These are phyloP conservation scores for Ambispora gerdemannii DNA, from an alignment of 192 early-diverging fungal genomes.

Conservation along the genomic window DNA sequence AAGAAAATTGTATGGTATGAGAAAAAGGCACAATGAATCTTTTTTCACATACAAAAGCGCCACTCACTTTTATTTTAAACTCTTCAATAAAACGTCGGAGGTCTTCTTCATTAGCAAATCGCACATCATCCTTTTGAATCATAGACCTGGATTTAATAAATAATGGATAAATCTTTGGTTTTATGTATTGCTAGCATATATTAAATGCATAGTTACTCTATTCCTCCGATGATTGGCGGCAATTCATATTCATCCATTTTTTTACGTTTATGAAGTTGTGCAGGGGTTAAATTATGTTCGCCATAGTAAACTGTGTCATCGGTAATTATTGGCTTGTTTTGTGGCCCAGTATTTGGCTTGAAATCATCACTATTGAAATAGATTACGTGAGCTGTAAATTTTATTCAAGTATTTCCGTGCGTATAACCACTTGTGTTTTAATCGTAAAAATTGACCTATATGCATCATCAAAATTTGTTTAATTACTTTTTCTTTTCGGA, in stretches of 20 bases:
- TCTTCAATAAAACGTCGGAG: slow-evolving; percentile 47
- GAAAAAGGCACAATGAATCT: background rate
- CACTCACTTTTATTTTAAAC: slow-evolving; percentile 30
- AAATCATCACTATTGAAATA: slow-evolving; percentile 34
- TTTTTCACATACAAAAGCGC: background rate
- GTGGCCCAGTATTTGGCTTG: slow-evolving; percentile 35
- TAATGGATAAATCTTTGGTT: background rate
- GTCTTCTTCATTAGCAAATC: slow-evolving; percentile 58
- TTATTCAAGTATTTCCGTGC: slow-evolving; percentile 20
- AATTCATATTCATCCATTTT: slow-evolving; percentile 58
- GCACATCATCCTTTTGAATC: slow-evolving; percentile 42
- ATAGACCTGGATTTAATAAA: slow-evolving; percentile 7
- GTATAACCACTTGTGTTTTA: too few relatives aligned
- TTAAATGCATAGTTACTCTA: slow-evolving; percentile 29
- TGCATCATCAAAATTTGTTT: background rate
- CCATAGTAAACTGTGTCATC: slow-evolving; percentile 21
- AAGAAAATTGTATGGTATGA: slow-evolving; percentile 23
- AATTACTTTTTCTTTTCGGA: slow-evolving; percentile 41
- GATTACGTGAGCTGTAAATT: too few relatives aligned
- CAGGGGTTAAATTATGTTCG: background rate
- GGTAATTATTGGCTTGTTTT: slow-evolving; percentile 29
- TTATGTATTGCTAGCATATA: background rate
- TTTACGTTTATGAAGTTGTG: slow-evolving; percentile 23
- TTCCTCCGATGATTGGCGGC: slow-evolving; percentile 40
- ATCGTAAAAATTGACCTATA: background rate